A percentile compares a stretch with the other conserved stretches of the same genome.
Conservation (phyloP, 306 rosid species). For the Spatholobus suberectus region DNA sequence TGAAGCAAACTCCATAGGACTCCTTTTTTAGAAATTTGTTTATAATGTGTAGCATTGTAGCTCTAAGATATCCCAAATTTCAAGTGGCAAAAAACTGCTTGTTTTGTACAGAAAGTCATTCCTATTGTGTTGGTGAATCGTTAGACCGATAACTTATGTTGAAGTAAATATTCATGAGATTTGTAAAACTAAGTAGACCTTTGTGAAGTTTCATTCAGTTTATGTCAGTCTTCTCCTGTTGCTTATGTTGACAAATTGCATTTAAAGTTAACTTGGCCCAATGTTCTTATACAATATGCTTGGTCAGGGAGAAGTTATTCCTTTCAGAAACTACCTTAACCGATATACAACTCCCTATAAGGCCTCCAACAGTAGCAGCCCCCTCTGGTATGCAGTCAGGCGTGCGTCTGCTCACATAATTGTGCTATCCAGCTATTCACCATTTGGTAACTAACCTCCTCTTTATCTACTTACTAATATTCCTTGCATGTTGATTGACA, state of each 20-base stretch:
- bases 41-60: neutral
- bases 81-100: conserved; percentile 16
- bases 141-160: neutral
- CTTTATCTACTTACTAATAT: conserved; percentile 21
- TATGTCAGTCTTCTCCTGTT: neutral
- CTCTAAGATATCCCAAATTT: conserved; percentile 27
- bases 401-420: conserved; percentile 97
- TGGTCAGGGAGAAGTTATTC: conserved; percentile 81
- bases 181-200: conserved; percentile 36
- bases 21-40: neutral
- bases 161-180: conserved; percentile 27
- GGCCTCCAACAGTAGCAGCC: conserved; percentile 84
- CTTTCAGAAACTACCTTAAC: conserved; percentile 75
- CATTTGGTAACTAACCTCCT: conserved; percentile 78
- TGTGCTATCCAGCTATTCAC: conserved; percentile 86
- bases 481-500: conserved; percentile 1
- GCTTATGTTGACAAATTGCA: conserved; percentile 15
- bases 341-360: conserved; percentile 78
- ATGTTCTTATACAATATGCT: conserved; percentile 26
- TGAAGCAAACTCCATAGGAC: neutral
- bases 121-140: neutral
- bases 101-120: conserved; percentile 5
- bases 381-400: conserved; percentile 94
- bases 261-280: conserved; percentile 15
- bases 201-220: conserved; percentile 30